Base-by-base conservation (phyloP, 495 filamentous ascomycete genomes). In the Pyronema omphalodes region DNA sequence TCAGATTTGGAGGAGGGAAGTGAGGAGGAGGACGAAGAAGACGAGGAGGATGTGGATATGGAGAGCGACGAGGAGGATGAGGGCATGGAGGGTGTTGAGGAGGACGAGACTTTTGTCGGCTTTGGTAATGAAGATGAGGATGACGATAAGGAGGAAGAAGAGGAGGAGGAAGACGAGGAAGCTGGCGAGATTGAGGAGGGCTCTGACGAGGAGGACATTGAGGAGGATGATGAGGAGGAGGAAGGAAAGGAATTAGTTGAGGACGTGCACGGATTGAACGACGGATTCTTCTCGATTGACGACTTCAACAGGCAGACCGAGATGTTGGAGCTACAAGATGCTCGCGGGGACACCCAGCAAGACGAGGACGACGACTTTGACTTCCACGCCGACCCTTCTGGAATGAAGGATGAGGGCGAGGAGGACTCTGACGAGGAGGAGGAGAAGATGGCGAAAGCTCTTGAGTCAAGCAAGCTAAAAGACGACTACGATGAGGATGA, bases 211-310 rank as follows among this genome's bases (percentile, higher is more conserved):
- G 60, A 69, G 8, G 67, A 66, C 19, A 57, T 60, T 37, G 61
- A 58, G 11, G 69, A 66, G 1, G 65, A 67, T 12, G 69, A 65
- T 2, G 61, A 68, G 7, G 55, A 57, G 14, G 63, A 52, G 7
- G 60, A 59, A 17, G 53, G 57, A 3, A 60, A 64, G 40, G 67
- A 68, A 33, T 61, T 72, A 52, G 62, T 72, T 9, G 68, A 76
- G 48, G 82, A 86, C 59, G 69, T 68, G 12, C 73, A 81, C 57
- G 81, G 81, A 11, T 67, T 86, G 17, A 98, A 98, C 65, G 91
- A 98, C 62, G 91, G 87, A 3, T 98, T 98, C 70, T 98, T 98
- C 69, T 94, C 86, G 0, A 93, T 98, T 57, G 88, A 96, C 56
- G 81, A 94, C 50, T 98, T 98, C 75, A 98, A 98, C 73, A 86